Evolutionary conservation across 2,329 filamentous ascomycete genomes (phyloP).

Genomic region (Grosmannia penicillata): DNA sequence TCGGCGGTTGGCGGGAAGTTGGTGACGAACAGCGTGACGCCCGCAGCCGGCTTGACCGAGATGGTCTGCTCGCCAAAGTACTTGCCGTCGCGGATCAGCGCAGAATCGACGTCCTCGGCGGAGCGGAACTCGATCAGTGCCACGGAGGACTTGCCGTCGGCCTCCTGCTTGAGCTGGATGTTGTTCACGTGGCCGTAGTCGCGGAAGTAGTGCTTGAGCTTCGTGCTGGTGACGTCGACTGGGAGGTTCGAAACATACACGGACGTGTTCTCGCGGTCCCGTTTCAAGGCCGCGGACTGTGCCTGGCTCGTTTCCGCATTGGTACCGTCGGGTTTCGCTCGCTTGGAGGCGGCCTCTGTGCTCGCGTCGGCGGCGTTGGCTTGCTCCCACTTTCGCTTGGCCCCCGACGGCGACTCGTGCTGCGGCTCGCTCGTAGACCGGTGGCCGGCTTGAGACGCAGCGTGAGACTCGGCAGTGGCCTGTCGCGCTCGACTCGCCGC

Average conservation of each 20-base stretch:
- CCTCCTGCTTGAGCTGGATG: conserved; percentile 51
- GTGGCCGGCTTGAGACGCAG: conserved; percentile 14
- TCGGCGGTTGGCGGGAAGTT: conserved; percentile 76
- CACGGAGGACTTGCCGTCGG: conserved; percentile 43
- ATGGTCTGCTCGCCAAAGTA: conserved; percentile 61
- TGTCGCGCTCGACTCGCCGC: conserved; percentile 17
- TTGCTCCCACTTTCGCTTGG: conserved; percentile 70
- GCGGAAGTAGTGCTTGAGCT: conserved; percentile 78
- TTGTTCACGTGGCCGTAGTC: conserved; percentile 77
- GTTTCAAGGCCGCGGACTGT: conserved; percentile 35
- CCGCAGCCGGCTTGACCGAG: conserved; percentile 57
- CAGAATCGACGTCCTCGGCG: conserved; percentile 65
- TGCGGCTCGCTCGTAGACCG: neutral
- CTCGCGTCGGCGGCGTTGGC: conserved; percentile 29
- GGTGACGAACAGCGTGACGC: conserved; percentile 73
- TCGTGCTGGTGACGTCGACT: conserved; percentile 49
- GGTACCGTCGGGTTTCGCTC: conserved; percentile 38
- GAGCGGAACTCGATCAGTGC: conserved; percentile 77
- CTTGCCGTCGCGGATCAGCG: conserved; percentile 69
- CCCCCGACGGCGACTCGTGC: conserved; percentile 21
- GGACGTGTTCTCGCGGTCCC: conserved; percentile 82
- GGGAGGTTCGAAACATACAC: conserved; percentile 72
- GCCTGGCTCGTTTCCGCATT: conserved; percentile 7
- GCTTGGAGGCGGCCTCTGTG: conserved; percentile 47
- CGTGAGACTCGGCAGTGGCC: conserved; percentile 2